phyloP scores from a whole-genome alignment of 768 basidiomycete genomes.

The Leccinum fibrillosum region DNA sequence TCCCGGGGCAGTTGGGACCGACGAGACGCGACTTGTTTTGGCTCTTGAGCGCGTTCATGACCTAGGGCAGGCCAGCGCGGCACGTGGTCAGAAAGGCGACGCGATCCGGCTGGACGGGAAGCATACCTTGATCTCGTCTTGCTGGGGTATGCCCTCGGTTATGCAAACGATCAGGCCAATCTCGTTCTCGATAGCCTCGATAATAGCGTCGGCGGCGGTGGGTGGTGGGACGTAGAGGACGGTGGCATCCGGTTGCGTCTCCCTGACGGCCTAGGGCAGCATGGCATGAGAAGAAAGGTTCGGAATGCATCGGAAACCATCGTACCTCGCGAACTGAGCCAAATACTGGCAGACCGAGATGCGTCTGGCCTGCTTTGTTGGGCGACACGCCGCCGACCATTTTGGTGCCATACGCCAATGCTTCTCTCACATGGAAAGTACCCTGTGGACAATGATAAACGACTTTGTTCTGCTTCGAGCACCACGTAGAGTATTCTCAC shows the following conservation, averaged over 20 bases:
- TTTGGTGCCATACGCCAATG: slow-evolving; percentile 90
- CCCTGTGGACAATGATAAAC: slow-evolving; percentile 48
- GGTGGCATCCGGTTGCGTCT: slow-evolving; percentile 87
- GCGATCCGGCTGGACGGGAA: neutral
- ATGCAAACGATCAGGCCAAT: slow-evolving; percentile 97
- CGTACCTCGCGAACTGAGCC: slow-evolving; percentile 85
- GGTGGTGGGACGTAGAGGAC: slow-evolving; percentile 99
- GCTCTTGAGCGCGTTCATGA: slow-evolving; percentile 89
- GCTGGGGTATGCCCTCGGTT: slow-evolving; percentile 97
- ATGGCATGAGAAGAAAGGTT: slow-evolving; percentile 5
- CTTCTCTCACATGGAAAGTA: slow-evolving; percentile 95
- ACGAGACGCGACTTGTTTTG: slow-evolving; percentile 95
- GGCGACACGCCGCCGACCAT: slow-evolving; percentile 98
- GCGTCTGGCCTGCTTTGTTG: slow-evolving; percentile 93
- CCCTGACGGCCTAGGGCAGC: slow-evolving; percentile 69
- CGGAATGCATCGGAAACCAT: neutral
- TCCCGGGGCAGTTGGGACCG: slow-evolving; percentile 98
- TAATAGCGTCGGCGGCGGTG: slow-evolving; percentile 91
- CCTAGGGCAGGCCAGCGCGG: slow-evolving; percentile 39
- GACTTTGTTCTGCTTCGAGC: neutral
- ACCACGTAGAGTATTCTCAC: slow-evolving; percentile 39
- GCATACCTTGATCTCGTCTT: slow-evolving; percentile 88
- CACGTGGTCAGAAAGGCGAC: neutral
- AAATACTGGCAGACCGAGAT: slow-evolving; percentile 93
- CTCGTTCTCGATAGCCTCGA: slow-evolving; percentile 98